A percentile compares a stretch with the other conserved stretches of the same genome.
Evolutionary conservation across 768 basidiomycete species (phyloP).

Genomic region (Psilocybe azurescens): DNA sequence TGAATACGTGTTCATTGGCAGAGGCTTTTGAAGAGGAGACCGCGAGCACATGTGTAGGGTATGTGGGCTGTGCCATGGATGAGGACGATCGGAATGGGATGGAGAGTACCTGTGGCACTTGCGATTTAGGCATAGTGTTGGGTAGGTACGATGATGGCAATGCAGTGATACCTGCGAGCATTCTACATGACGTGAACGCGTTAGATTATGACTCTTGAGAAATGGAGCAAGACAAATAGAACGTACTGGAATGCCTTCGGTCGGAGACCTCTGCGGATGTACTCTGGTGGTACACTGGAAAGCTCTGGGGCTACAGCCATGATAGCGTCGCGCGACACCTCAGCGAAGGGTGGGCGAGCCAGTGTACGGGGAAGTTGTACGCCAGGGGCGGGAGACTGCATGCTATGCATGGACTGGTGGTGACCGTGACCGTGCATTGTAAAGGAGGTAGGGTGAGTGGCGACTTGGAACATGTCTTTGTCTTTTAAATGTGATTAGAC

Average conservation of each 20-base stretch:
- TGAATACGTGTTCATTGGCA: constrained; percentile 45
- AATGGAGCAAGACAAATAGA: constrained; percentile 18
- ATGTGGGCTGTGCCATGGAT: constrained; percentile 34
- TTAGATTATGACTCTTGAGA: constrained; percentile 18
- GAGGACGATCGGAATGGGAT: constrained; percentile 42
- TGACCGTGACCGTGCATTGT: constrained; percentile 41
- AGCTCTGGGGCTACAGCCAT: constrained; percentile 72
- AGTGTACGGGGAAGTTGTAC: constrained; percentile 79
- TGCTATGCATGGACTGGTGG: constrained; percentile 31
- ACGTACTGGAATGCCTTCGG: constrained; percentile 49
- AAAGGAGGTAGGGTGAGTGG: constrained; percentile 47
- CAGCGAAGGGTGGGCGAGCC: constrained; percentile 61
- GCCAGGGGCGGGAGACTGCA: constrained; percentile 26
- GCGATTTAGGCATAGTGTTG: constrained; percentile 66
- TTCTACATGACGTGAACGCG: constrained; percentile 39
- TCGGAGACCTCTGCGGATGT: constrained; percentile 67
- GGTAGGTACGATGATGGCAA: constrained; percentile 63
- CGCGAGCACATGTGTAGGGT: constrained; percentile 63
- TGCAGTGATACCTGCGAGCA: constrained; percentile 58
- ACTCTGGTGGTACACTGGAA: constrained; percentile 66
- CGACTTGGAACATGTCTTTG: constrained; percentile 52
- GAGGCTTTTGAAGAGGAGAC: constrained; percentile 53
- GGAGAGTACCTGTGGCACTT: constrained; percentile 64
- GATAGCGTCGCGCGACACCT: constrained; percentile 64
- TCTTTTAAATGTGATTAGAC: constrained; percentile 15